Conservation (phyloP, 2,329 filamentous ascomycete genomes). For the Cercospora citrullina region DNA sequence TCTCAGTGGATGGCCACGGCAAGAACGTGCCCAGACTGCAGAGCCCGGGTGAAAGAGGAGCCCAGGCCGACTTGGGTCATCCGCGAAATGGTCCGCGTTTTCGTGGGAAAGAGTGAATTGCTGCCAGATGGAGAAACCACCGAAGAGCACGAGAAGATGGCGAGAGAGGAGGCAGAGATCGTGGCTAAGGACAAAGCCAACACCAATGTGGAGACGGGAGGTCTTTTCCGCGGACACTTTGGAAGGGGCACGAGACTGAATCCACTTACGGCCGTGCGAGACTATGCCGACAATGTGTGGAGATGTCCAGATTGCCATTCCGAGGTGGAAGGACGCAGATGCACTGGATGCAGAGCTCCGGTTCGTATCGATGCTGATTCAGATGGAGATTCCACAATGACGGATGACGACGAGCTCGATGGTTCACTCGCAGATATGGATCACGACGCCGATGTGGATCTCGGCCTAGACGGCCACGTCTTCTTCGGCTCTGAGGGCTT, state of each 20-base stretch:
- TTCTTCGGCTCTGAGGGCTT: conserved; percentile 14
- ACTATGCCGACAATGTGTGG: conserved; percentile 60
- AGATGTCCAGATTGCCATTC: conserved; percentile 63
- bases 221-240: conserved; percentile 65
- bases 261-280: conserved; percentile 49
- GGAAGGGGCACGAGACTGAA: conserved; percentile 33
- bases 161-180: conserved; percentile 59
- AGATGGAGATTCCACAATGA: conserved; percentile 47
- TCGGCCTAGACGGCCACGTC: conserved; percentile 15
- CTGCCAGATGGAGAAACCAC: conserved; percentile 63
- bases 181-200: conserved; percentile 62
- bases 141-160: conserved; percentile 59
- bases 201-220: conserved; percentile 50
- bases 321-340: conserved; percentile 64
- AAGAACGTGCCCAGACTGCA: conserved; percentile 69
- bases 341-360: conserved; percentile 54
- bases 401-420: conserved; percentile 38
- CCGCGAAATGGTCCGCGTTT: conserved; percentile 64
- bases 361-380: conserved; percentile 43
- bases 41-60: conserved; percentile 57
- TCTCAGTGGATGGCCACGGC: conserved; percentile 55
- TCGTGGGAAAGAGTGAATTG: conserved; percentile 60
- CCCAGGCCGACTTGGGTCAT: conserved; percentile 67
- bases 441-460: conserved; percentile 32
- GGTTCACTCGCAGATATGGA: conserved; percentile 46